Percentiles rank a stretch among this genome's conserved stretches.
Conservation (phyloP, 495 filamentous ascomycete genomes). For the Aspergillus indologenus region DNA sequence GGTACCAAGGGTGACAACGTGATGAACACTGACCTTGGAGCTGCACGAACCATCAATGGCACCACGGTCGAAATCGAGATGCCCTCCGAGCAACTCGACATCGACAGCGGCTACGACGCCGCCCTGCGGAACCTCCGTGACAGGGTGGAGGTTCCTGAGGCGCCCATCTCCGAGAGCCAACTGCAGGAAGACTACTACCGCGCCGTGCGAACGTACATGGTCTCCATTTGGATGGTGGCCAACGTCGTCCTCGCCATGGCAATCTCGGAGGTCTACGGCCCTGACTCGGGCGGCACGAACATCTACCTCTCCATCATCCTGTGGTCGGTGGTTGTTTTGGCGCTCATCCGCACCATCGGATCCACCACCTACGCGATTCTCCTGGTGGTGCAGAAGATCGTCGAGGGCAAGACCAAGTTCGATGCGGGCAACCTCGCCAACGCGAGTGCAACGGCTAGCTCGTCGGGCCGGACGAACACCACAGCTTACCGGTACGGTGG, state of each 20-base stretch:
- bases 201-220: slow-evolving; percentile 97
- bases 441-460: slow-evolving; percentile 26
- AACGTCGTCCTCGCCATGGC: slow-evolving; percentile 94
- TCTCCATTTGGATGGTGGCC: slow-evolving; percentile 89
- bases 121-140: slow-evolving; percentile 95
- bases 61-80: slow-evolving; percentile 81
- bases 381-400: slow-evolving; percentile 75
- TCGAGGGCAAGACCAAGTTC: slow-evolving; percentile 77
- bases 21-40: slow-evolving; percentile 84
- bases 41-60: slow-evolving; percentile 66
- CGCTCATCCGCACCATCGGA: slow-evolving; percentile 79
- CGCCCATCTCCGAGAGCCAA: slow-evolving; percentile 66
- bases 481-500: slow-evolving; percentile 34
- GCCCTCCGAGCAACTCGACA: slow-evolving; percentile 96
- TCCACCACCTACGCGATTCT: slow-evolving; percentile 78
- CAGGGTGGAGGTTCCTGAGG: slow-evolving; percentile 72
- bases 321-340: slow-evolving; percentile 85
- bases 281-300: slow-evolving; percentile 67
- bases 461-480: slow-evolving; percentile 17
- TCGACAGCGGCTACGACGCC: slow-evolving; percentile 96
- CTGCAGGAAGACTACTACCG: slow-evolving; percentile 98
- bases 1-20: slow-evolving; percentile 98
- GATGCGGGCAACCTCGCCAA: slow-evolving; percentile 42
- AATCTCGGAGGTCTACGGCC: slow-evolving; percentile 80
- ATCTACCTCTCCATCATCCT: slow-evolving; percentile 91